These are phyloP conservation scores for Neonectria sp. DNA, from an alignment of 2,329 filamentous ascomycete genomes.

Conservation along the genomic window DNA sequence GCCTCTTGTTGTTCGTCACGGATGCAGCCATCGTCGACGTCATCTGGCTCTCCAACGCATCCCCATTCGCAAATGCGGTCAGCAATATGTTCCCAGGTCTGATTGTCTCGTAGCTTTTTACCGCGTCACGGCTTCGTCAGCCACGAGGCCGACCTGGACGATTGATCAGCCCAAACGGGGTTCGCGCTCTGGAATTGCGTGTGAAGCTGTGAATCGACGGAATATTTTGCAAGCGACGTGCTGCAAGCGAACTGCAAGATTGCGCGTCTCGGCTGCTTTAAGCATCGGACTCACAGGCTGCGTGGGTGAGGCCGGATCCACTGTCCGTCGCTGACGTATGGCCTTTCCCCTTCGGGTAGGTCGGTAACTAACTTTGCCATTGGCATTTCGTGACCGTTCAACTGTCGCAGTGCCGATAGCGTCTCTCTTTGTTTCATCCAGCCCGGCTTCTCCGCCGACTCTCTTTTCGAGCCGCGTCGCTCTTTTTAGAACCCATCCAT, in stretches of 20 bases:
- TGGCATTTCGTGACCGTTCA: conserved; percentile 6
- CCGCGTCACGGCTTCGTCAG: conserved; percentile 20
- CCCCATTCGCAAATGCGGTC: neutral
- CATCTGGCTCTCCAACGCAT: neutral
- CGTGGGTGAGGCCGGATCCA: neutral
- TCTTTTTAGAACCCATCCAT: neutral
- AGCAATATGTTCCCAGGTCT: neutral
- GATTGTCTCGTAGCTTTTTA: conserved; percentile 3
- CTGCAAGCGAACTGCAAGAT: conserved; percentile 1
- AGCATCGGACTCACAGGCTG: neutral
- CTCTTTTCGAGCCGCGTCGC: neutral
- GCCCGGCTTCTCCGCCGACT: conserved; percentile 6
- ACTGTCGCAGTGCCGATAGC: neutral
- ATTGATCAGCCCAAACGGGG: neutral
- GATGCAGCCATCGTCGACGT: neutral
- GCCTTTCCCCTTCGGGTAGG: conserved; percentile 22
- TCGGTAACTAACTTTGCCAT: conserved; percentile 10
- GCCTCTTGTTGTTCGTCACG: neutral
- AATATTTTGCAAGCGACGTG: neutral
- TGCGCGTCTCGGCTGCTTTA: conserved; percentile 13
- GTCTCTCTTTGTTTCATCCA: conserved; percentile 13
- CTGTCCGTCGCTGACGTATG: neutral
- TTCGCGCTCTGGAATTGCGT: neutral
- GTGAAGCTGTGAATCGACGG: neutral
- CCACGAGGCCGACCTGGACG: neutral